These are phyloP conservation scores for Candida maesae DNA, from an alignment of 805 yeast species.

Conservation along the genomic window DNA sequence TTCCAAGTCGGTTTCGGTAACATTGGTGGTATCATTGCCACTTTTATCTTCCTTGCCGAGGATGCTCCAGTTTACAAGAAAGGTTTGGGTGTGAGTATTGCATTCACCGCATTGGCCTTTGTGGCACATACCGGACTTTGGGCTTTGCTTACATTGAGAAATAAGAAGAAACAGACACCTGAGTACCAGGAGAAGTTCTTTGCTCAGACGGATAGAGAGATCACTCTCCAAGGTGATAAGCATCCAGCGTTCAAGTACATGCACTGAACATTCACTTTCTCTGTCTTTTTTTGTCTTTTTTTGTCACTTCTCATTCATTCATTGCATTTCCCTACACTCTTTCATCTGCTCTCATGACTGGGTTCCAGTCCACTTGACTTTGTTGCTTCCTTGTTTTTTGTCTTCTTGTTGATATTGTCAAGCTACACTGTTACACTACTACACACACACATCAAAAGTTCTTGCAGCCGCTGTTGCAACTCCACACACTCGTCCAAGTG, in stretches of 20 bases:
- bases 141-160: constrained; percentile 23
- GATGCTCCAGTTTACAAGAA: constrained; percentile 39
- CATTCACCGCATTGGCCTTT: constrained; percentile 41
- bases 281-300: neutral
- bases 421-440: too few species aligned
- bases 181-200: constrained; percentile 31
- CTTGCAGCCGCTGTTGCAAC: too few species aligned
- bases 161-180: constrained; percentile 34
- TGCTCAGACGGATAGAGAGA: constrained; percentile 29
- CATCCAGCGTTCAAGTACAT: constrained; percentile 46
- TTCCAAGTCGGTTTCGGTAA: constrained; percentile 38
- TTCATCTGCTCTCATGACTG: too few species aligned
- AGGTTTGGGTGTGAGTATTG: constrained; percentile 41
- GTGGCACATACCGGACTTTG: constrained; percentile 32
- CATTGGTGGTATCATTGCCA: constrained; percentile 38
- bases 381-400: too few species aligned
- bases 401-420: too few species aligned
- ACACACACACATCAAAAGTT: too few species aligned
- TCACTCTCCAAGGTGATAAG: constrained; percentile 35
- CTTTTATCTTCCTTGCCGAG: constrained; percentile 32
- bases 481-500: too few species aligned
- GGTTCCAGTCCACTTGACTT: too few species aligned
- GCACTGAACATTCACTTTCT: constrained; percentile 30
- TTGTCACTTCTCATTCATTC: too few species aligned
- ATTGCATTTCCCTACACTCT: too few species aligned